These are phyloP conservation scores for Metrosideros polymorpha DNA, from an alignment of 441 rosid species.

Conservation along the genomic window DNA sequence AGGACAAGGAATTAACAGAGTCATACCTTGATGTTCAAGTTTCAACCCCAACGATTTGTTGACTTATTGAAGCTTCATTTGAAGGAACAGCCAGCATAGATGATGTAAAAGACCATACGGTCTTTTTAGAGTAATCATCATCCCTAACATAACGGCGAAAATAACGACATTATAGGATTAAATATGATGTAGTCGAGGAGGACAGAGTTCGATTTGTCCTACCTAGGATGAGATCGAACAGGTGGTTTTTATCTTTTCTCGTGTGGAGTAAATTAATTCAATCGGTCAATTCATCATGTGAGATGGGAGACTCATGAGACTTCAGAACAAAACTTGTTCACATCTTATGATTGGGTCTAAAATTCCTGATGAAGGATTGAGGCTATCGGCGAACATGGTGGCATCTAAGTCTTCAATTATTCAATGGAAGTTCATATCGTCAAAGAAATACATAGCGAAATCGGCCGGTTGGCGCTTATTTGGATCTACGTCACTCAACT, in stretches of 20 bases:
- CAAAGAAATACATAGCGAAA: background rate
- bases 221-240: background rate
- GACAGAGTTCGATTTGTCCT: background rate
- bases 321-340: background rate
- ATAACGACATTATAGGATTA: background rate
- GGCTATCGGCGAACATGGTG: background rate
- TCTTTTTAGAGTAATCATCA: background rate
- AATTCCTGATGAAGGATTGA: background rate
- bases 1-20: background rate
- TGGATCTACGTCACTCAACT: background rate
- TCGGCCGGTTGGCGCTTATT: background rate
- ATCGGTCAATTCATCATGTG: background rate
- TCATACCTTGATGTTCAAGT: background rate
- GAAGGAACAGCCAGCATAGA: background rate
- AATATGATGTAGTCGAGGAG: background rate
- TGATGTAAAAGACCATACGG: background rate
- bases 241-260: background rate
- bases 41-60: background rate
- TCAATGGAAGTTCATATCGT: background rate
- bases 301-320: background rate
- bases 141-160: background rate
- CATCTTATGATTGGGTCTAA: background rate
- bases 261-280: background rate
- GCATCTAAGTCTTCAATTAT: background rate
- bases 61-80: background rate